A percentile compares a stretch with the other conserved stretches of the same genome.
phyloP scores from a whole-genome alignment of 352 stramenopile species.

The Globisporangium camurandrum region DNA sequence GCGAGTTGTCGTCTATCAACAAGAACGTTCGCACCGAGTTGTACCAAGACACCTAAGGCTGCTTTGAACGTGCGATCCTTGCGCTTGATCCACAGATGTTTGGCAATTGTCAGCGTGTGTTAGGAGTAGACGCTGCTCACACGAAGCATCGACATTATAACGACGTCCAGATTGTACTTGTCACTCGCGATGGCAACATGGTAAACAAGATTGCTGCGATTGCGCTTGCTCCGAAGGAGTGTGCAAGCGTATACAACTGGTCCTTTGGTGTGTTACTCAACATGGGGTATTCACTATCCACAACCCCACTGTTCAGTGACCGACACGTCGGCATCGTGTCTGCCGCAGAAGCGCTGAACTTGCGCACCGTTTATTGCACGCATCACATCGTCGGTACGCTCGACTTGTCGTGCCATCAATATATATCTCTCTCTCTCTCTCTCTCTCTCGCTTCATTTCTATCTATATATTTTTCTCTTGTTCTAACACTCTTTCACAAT shows the following conservation, averaged over 20 bases:
- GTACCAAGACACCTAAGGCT: neutral
- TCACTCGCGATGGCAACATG: neutral
- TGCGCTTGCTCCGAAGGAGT: neutral
- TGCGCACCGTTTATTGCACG: constrained; percentile 14
- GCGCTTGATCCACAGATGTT: constrained; percentile 10
- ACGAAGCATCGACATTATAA: constrained; percentile 1
- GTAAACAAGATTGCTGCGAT: neutral
- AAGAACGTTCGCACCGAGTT: neutral
- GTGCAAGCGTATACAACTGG: constrained; percentile 13
- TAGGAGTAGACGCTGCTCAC: constrained; percentile 16
- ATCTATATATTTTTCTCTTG: too few species aligned
- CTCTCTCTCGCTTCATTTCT: too few species aligned
- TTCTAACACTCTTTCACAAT: too few species aligned
- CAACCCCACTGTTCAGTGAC: constrained; percentile 13
- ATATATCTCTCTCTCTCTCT: too few species aligned
- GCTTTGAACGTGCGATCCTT: constrained; percentile 11
- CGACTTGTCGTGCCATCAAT: too few species aligned
- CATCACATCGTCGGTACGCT: constrained; percentile 14
- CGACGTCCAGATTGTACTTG: neutral
- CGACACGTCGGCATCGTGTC: constrained; percentile 10
- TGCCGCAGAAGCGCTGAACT: neutral
- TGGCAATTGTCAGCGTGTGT: constrained; percentile 4
- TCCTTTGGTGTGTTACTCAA: constrained; percentile 9
- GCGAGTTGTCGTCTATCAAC: constrained; percentile 1
- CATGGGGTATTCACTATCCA: constrained; percentile 10